A percentile compares a stretch with the other conserved stretches of the same genome.
phyloP scores from a whole-genome alignment of 208 protist genomes.

The Wallacemonas sp. region DNA sequence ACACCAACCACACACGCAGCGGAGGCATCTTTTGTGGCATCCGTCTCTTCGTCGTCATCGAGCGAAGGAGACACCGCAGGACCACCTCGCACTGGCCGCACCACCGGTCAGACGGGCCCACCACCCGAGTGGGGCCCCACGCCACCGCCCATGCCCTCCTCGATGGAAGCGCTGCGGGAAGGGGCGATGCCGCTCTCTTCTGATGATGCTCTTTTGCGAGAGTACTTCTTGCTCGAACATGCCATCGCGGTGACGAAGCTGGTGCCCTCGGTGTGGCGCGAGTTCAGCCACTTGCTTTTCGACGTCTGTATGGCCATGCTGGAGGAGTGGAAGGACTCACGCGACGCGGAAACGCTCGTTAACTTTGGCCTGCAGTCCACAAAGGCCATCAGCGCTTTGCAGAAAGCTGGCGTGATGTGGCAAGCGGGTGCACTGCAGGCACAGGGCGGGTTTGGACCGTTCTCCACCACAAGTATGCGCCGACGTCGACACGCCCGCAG shows the following conservation, averaged over 20 bases:
- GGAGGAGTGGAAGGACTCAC: conserved; percentile 67
- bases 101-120: no score
- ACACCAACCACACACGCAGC: background rate
- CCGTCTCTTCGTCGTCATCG: background rate
- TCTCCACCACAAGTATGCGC: conserved; percentile 45
- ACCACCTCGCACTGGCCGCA: background rate
- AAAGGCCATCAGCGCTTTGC: conserved; percentile 79
- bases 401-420: conserved; percentile 79
- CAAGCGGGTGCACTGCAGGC: conserved; percentile 40
- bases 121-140: no score
- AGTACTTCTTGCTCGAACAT: conserved; percentile 86
- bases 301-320: conserved; percentile 86
- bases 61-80: background rate
- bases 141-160: background rate
- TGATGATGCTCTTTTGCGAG: conserved; percentile 54
- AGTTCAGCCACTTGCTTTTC: conserved; percentile 86
- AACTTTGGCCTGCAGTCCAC: conserved; percentile 80
- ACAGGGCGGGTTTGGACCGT: conserved; percentile 71
- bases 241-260: conserved; percentile 49
- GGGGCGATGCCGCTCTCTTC: conserved; percentile 25
- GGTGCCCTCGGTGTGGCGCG: conserved; percentile 74
- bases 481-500: conserved; percentile 69
- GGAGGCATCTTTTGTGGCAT: background rate
- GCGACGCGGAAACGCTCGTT: conserved; percentile 64
- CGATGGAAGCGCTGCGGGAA: conserved; percentile 13